phyloP scores from a whole-genome alignment of 73 alveolate genomes.

The Paramecium octaurelia region DNA sequence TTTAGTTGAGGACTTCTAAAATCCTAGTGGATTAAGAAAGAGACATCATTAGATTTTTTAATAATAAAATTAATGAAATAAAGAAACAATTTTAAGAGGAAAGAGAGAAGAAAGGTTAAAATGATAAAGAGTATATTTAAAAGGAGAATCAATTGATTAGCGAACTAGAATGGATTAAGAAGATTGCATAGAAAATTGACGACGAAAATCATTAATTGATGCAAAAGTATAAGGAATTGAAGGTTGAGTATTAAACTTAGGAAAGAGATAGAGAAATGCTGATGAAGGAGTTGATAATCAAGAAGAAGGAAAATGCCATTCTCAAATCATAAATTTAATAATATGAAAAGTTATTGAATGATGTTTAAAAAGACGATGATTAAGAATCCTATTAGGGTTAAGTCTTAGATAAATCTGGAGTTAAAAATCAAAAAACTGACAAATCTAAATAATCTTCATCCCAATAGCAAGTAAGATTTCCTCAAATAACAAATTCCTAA shows the following conservation, averaged over 20 bases:
- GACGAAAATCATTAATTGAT: conserved; percentile 51
- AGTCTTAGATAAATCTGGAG: background rate
- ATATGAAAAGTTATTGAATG: conserved; percentile 50
- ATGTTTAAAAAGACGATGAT: conserved; percentile 40
- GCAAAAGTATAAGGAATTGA: conserved; percentile 49
- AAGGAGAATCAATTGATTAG: conserved; percentile 47
- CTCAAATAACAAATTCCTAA: background rate
- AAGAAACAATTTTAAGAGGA: conserved; percentile 59
- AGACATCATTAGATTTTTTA: conserved; percentile 59
- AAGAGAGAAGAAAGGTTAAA: conserved; percentile 60
- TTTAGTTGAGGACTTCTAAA: conserved; percentile 52
- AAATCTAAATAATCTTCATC: background rate
- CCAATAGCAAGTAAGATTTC: background rate
- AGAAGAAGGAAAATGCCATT: conserved; percentile 57
- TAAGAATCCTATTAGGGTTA: background rate
- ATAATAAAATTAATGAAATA: conserved; percentile 57
- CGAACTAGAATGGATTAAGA: conserved; percentile 59
- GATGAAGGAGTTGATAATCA: conserved; percentile 41
- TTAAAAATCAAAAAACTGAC: background rate
- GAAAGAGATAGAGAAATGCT: conserved; percentile 62
- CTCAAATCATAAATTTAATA: conserved; percentile 31
- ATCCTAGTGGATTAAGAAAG: conserved; percentile 58
- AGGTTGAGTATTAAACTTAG: conserved; percentile 49
- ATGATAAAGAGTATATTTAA: conserved; percentile 49
- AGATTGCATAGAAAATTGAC: conserved; percentile 55